These are phyloP conservation scores for Maudiozyma turicensis DNA, from an alignment of 805 yeast genomes.

Conservation along the genomic window DNA sequence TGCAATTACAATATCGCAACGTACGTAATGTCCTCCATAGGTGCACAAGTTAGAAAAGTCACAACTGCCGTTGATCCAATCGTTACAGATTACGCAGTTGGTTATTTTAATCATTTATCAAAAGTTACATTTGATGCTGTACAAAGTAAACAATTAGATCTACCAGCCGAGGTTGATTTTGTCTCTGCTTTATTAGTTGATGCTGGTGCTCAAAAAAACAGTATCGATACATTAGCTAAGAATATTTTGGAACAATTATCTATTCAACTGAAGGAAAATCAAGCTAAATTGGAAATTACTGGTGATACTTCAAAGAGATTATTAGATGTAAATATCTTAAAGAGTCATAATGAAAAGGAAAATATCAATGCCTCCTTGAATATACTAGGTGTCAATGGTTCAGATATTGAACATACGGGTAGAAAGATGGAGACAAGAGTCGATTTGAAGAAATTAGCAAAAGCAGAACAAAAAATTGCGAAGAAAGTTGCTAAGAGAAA, in stretches of 20 bases:
- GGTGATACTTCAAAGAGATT: slow-evolving; percentile 86
- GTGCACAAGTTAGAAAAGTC: slow-evolving; percentile 68
- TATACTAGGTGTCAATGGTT: slow-evolving; percentile 59
- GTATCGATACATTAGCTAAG: slow-evolving; percentile 41
- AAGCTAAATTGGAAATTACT: slow-evolving; percentile 64
- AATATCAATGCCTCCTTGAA: slow-evolving; percentile 70
- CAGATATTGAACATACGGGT: slow-evolving; percentile 87
- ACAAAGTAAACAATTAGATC: slow-evolving; percentile 60
- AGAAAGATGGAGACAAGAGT: slow-evolving; percentile 89
- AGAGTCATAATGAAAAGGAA: slow-evolving; percentile 51
- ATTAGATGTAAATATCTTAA: slow-evolving; percentile 64
- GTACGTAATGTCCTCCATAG: slow-evolving; percentile 30
- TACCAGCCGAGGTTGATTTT: slow-evolving; percentile 58
- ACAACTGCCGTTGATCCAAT: slow-evolving; percentile 80
- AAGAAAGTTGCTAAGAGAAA: slow-evolving; percentile 87
- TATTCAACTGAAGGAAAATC: slow-evolving; percentile 51
- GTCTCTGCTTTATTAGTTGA: slow-evolving; percentile 53
- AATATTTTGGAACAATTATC: slow-evolving; percentile 40
- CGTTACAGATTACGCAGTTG: slow-evolving; percentile 81
- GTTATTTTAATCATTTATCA: slow-evolving; percentile 79
- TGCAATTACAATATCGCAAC: not conserved
- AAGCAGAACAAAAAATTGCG: slow-evolving; percentile 95
- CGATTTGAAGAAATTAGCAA: slow-evolving; percentile 91
- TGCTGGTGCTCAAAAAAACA: slow-evolving; percentile 69
- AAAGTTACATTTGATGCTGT: slow-evolving; percentile 72